Conservation (phyloP, 306 rosid species). For the Leucaena leucocephala region DNA sequence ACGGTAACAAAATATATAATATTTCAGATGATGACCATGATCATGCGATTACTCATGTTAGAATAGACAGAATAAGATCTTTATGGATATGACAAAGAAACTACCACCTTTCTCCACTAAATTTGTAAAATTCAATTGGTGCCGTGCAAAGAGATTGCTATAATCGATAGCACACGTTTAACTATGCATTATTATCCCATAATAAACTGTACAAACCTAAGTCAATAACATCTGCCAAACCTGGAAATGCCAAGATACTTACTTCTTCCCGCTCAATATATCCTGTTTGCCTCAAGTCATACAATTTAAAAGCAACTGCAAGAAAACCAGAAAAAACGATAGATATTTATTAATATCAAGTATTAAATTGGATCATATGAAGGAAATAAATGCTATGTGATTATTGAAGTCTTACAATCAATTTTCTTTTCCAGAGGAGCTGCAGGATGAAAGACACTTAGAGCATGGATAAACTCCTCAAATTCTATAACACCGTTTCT, state of each 20-base stretch:
- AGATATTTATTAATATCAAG: constrained; percentile 1
- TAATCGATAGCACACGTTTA: neutral
- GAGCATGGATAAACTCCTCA: constrained; percentile 73
- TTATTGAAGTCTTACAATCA: constrained; percentile 56
- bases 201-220: constrained; percentile 6
- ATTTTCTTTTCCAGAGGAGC: constrained; percentile 61
- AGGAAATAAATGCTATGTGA: constrained; percentile 24
- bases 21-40: constrained; percentile 11
- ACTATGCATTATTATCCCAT: constrained; percentile 26
- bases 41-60: constrained; percentile 19
- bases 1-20: neutral
- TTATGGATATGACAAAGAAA: constrained; percentile 9
- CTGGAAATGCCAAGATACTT: constrained; percentile 37
- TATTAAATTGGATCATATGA: constrained; percentile 6
- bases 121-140: constrained; percentile 6
- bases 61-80: constrained; percentile 1
- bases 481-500: constrained; percentile 71
- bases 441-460: constrained; percentile 70
- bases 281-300: constrained; percentile 77
- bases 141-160: constrained; percentile 20
- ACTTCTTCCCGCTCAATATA: constrained; percentile 78
- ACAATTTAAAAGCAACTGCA: constrained; percentile 76
- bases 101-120: constrained; percentile 29
- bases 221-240: neutral
- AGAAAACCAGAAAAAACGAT: constrained; percentile 32